Evolutionary conservation across 2,329 filamentous ascomycete species (phyloP).

Genomic region (Paecilomyces sp.): DNA sequence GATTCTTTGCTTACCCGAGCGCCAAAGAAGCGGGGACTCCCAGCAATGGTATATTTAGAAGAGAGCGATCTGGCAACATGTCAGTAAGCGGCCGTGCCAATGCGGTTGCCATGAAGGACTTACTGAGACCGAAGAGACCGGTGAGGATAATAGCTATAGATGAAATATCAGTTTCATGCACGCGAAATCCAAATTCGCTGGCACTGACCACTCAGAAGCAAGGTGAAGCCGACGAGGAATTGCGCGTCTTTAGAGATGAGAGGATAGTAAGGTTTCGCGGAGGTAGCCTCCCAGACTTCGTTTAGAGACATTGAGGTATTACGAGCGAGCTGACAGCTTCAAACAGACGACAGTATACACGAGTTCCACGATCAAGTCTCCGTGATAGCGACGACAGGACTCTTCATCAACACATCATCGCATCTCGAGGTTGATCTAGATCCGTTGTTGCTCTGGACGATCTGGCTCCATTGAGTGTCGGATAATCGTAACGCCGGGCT

Average conservation of each 20-base stretch:
- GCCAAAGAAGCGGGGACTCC: constrained; percentile 82
- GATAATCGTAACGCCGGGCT: constrained; percentile 16
- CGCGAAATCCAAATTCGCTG: neutral
- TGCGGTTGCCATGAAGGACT: constrained; percentile 18
- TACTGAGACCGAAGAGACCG: constrained; percentile 82
- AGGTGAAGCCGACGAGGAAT: constrained; percentile 69
- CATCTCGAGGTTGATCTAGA: neutral
- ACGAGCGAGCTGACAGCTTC: neutral
- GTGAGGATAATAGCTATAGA: constrained; percentile 57
- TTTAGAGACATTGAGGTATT: constrained; percentile 56
- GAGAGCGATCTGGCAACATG: constrained; percentile 62
- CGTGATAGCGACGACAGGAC: neutral
- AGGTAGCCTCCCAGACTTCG: constrained; percentile 89
- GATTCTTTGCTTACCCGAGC: constrained; percentile 64
- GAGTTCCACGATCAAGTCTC: neutral
- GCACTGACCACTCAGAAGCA: constrained; percentile 59
- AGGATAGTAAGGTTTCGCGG: constrained; percentile 77
- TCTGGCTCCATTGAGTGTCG: constrained; percentile 15
- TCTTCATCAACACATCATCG: neutral
- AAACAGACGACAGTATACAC: neutral
- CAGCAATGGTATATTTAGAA: constrained; percentile 67
- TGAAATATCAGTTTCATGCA: neutral
- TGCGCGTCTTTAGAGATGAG: constrained; percentile 74
- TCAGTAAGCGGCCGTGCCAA: constrained; percentile 3
- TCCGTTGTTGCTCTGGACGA: constrained; percentile 9